A percentile compares a stretch with the other conserved stretches of the same genome.
phyloP scores from a whole-genome alignment of 257 asterid species.

The Echium plantagineum region DNA sequence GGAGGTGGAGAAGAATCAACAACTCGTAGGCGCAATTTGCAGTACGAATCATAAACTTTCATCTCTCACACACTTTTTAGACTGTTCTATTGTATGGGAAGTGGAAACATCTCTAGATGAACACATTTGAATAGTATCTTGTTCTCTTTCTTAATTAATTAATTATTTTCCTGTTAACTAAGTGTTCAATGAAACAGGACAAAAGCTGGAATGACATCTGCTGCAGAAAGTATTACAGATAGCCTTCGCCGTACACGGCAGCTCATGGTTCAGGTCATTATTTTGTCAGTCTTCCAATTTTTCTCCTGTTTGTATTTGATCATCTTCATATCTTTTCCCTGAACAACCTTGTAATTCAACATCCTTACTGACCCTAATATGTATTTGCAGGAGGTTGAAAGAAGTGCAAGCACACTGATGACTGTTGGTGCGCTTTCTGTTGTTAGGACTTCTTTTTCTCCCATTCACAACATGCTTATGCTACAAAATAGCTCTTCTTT shows the following conservation, averaged over 20 bases:
- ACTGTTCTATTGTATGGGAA: neutral
- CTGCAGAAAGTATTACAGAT: constrained; percentile 93
- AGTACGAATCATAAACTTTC: constrained; percentile 31
- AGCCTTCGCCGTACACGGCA: constrained; percentile 93
- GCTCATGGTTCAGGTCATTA: constrained; percentile 90
- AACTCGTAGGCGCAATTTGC: constrained; percentile 73
- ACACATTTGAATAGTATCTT: neutral
- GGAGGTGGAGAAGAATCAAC: constrained; percentile 99
- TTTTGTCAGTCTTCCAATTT: constrained; percentile 1
- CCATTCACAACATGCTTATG: neutral
- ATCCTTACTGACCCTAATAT: constrained; percentile 9
- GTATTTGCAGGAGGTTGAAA: constrained; percentile 68
- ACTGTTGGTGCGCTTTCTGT: constrained; percentile 53
- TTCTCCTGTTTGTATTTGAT: neutral
- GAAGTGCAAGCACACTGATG: constrained; percentile 76
- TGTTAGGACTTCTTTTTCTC: neutral
- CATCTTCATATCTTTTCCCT: neutral
- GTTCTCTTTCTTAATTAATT: constrained; percentile 2
- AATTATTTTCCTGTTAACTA: constrained; percentile 1
- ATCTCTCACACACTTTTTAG: neutral
- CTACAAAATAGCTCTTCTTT: neutral
- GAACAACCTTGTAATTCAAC: neutral
- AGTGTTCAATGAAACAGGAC: constrained; percentile 40
- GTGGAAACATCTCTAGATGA: neutral
- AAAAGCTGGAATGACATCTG: constrained; percentile 94